phyloP scores from a whole-genome alignment of 768 basidiomycete species.

The Auricularia cornea region DNA sequence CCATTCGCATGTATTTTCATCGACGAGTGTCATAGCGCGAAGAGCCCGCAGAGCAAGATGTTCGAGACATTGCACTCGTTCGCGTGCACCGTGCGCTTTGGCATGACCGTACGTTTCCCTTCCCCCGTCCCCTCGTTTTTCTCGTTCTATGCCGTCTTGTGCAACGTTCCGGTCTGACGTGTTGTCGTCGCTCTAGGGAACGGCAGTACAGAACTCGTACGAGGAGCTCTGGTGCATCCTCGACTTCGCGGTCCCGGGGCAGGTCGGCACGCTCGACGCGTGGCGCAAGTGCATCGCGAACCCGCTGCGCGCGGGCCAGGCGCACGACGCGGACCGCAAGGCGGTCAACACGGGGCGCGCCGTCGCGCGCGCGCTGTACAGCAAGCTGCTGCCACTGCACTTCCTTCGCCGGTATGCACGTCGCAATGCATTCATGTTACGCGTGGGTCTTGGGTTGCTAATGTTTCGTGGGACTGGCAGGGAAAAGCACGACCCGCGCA shows the following conservation, averaged over 20 bases:
- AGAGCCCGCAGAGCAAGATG: constrained; percentile 63
- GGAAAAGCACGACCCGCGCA: background rate
- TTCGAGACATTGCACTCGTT: constrained; percentile 68
- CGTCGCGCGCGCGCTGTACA: constrained; percentile 53
- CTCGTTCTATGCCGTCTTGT: constrained; percentile 18
- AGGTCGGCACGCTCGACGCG: constrained; percentile 60
- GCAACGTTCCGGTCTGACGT: constrained; percentile 11
- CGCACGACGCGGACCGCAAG: constrained; percentile 51
- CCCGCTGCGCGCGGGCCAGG: constrained; percentile 64
- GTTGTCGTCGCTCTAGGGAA: constrained; percentile 16
- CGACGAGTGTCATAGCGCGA: constrained; percentile 88
- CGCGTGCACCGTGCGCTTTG: constrained; percentile 60
- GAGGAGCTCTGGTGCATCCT: constrained; percentile 88
- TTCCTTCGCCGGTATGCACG: constrained; percentile 59
- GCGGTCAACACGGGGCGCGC: constrained; percentile 47
- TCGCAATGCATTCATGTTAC: too few species aligned
- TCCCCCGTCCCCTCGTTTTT: background rate
- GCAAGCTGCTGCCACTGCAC: constrained; percentile 68
- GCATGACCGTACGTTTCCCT: constrained; percentile 64
- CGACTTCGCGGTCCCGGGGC: constrained; percentile 84
- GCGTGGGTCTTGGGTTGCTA: too few species aligned
- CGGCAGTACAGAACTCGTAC: constrained; percentile 81
- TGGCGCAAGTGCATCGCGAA: constrained; percentile 69
- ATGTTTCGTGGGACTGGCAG: background rate
- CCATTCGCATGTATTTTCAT: constrained; percentile 68